Percentiles rank a stretch among this genome's conserved stretches.
Conservation (phyloP, 805 yeast genomes). For the Blastobotrys parvus region DNA sequence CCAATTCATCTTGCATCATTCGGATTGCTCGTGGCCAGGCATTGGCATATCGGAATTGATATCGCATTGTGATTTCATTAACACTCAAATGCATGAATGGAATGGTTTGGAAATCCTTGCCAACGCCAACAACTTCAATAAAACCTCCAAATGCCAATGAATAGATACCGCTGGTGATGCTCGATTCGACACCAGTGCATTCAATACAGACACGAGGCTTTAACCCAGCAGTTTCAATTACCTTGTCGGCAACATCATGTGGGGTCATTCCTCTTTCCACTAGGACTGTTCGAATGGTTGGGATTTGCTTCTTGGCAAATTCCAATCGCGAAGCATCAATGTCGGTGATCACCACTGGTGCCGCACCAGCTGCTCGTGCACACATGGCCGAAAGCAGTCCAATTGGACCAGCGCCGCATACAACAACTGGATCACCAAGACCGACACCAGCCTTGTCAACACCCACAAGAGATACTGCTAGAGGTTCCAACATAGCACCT, state of each 20-base stretch:
- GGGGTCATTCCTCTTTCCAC: conserved; percentile 36
- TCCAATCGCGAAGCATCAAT: conserved; percentile 36
- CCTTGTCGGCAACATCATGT: conserved; percentile 22
- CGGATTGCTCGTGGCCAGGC: conserved; percentile 52
- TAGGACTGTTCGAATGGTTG: conserved; percentile 38
- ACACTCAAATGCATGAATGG: conserved; percentile 49
- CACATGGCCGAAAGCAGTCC: conserved; percentile 41
- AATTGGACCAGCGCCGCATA: conserved; percentile 56
- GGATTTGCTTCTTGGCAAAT: conserved; percentile 40
- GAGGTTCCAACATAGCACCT: conserved; percentile 50
- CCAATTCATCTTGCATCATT: conserved; percentile 33
- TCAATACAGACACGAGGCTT: conserved; percentile 41
- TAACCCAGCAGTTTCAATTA: conserved; percentile 29
- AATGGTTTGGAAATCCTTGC: conserved; percentile 38
- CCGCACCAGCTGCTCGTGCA: conserved; percentile 46
- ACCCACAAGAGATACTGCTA: conserved; percentile 47
- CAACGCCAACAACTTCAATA: conserved; percentile 45
- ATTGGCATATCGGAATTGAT: conserved; percentile 46
- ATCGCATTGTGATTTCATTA: conserved; percentile 44
- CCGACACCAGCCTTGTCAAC: conserved; percentile 39
- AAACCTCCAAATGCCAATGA: conserved; percentile 41
- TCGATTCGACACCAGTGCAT: conserved; percentile 47
- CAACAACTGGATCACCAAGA: conserved; percentile 41
- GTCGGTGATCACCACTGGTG: conserved; percentile 45
- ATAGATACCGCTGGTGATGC: conserved; percentile 40